Evolutionary conservation across 345 rosid species (phyloP).

Genomic region (Eucalyptus regnans): DNA sequence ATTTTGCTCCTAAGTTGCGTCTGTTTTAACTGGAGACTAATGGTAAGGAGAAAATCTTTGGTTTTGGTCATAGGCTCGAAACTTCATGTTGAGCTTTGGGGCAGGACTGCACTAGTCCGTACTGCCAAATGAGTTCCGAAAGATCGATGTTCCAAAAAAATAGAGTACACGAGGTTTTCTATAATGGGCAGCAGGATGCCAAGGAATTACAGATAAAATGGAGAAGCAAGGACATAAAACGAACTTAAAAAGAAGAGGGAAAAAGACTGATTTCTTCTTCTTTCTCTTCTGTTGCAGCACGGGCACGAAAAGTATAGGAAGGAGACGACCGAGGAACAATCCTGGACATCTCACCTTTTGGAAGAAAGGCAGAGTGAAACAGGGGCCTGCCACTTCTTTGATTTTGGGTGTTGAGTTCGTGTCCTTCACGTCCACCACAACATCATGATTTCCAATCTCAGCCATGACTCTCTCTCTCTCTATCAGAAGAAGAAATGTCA

Average conservation of each 20-base stretch:
- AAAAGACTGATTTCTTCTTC: neutral
- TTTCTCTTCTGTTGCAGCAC: neutral
- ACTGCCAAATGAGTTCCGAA: neutral
- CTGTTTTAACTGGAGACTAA: neutral
- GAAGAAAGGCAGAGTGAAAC: constrained; percentile 55
- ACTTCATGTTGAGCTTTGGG: neutral
- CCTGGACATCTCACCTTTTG: constrained; percentile 40
- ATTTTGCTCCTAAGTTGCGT: neutral
- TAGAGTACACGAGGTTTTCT: neutral
- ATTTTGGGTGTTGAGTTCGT: constrained; percentile 1
- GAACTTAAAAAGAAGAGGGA: neutral
- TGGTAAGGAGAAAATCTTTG: neutral
- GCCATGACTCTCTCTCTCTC: constrained; percentile 23
- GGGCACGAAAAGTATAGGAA: neutral
- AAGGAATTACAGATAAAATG: neutral
- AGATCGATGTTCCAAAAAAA: neutral
- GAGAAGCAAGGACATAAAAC: neutral
- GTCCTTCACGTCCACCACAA: constrained; percentile 35
- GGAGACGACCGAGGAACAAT: neutral
- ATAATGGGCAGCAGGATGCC: neutral
- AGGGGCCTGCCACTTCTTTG: constrained; percentile 23
- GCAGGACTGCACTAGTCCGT: neutral
- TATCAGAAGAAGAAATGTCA: neutral
- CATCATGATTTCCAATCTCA: constrained; percentile 26
- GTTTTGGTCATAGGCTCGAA: neutral